Percentiles rank a stretch among this genome's conserved stretches.
phyloP scores from a whole-genome alignment of 2,329 filamentous ascomycete genomes.

The Ploettnerulaceae sp. region DNA sequence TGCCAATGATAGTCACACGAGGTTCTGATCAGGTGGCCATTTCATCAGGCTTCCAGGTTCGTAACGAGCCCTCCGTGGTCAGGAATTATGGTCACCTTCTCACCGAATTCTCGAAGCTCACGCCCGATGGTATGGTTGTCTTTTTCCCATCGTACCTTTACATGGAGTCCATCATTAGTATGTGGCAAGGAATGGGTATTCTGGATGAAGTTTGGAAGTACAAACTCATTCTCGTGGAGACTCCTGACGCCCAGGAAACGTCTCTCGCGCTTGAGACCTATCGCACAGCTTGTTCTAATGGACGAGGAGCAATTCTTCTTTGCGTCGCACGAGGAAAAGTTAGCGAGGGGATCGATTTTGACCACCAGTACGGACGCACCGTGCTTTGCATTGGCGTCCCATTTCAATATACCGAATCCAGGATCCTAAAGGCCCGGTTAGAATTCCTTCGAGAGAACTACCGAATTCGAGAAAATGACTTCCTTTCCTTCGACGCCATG shows the following conservation, averaged over 20 bases:
- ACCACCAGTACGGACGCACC: slow-evolving; percentile 94
- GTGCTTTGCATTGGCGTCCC: slow-evolving; percentile 96
- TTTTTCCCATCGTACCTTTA: slow-evolving; percentile 99
- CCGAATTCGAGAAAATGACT: slow-evolving; percentile 94
- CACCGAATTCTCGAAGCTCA: slow-evolving; percentile 93
- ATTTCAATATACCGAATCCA: slow-evolving; percentile 97
- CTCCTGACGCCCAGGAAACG: slow-evolving; percentile 94
- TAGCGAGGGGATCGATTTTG: slow-evolving; percentile 97
- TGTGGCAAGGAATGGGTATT: slow-evolving; percentile 99
- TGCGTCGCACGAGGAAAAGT: slow-evolving; percentile 97
- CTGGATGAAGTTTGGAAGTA: slow-evolving; percentile 98
- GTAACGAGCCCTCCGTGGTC: slow-evolving; percentile 94
- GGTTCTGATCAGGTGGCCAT: slow-evolving; percentile 92
- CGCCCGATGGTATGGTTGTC: slow-evolving; percentile 95
- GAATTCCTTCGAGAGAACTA: slow-evolving; percentile 98
- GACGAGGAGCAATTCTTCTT: slow-evolving; percentile 84
- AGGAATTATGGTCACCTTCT: slow-evolving; percentile 92
- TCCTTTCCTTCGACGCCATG: slow-evolving; percentile 98
- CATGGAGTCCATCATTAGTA: slow-evolving; percentile 98
- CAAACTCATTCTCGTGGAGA: slow-evolving; percentile 96
- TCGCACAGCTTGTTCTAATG: slow-evolving; percentile 95
- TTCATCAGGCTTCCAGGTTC: slow-evolving; percentile 89
- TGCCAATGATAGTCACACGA: slow-evolving; percentile 95
- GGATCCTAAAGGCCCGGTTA: slow-evolving; percentile 90
- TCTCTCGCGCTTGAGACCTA: slow-evolving; percentile 94